Conservation (phyloP, 768 basidiomycete species). For the Tulasnella sp. region DNA sequence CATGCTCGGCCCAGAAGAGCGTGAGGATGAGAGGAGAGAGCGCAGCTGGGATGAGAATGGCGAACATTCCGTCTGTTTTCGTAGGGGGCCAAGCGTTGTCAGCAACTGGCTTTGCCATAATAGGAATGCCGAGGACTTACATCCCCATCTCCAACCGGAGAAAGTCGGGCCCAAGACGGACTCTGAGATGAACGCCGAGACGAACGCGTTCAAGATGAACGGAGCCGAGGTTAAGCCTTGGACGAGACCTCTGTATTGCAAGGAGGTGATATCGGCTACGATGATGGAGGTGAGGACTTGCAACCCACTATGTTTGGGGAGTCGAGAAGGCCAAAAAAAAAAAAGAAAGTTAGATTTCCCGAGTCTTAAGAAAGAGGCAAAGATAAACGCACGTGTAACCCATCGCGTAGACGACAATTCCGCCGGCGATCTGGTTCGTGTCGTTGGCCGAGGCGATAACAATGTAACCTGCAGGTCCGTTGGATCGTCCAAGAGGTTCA, state of each 20-base stretch:
- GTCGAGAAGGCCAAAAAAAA: background rate
- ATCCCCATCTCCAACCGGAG: conserved; percentile 69
- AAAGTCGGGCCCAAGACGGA: conserved; percentile 47
- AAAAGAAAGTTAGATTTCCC: too few species aligned
- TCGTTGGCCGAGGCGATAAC: conserved; percentile 57
- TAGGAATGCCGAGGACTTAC: conserved; percentile 47
- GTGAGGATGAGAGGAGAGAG: conserved; percentile 58
- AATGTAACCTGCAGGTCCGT: conserved; percentile 51
- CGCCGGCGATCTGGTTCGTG: conserved; percentile 54
- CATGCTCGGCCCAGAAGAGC: conserved; percentile 59
- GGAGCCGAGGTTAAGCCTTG: conserved; percentile 53
- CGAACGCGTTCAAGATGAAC: conserved; percentile 65
- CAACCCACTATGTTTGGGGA: conserved; percentile 52
- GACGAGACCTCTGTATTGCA: conserved; percentile 56
- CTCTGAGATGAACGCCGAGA: conserved; percentile 65
- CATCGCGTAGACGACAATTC: conserved; percentile 56
- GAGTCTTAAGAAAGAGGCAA: too few species aligned
- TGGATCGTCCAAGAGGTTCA: background rate
- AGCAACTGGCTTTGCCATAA: too few species aligned
- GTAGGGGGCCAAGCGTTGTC: too few species aligned
- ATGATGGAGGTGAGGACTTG: conserved; percentile 67
- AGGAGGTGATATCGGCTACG: conserved; percentile 64
- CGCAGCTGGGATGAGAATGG: conserved; percentile 56
- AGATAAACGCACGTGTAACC: conserved; percentile 58
- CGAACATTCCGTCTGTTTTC: conserved; percentile 65